phyloP scores from a whole-genome alignment of 2,329 filamentous ascomycete genomes.

The Phoma sp. region DNA sequence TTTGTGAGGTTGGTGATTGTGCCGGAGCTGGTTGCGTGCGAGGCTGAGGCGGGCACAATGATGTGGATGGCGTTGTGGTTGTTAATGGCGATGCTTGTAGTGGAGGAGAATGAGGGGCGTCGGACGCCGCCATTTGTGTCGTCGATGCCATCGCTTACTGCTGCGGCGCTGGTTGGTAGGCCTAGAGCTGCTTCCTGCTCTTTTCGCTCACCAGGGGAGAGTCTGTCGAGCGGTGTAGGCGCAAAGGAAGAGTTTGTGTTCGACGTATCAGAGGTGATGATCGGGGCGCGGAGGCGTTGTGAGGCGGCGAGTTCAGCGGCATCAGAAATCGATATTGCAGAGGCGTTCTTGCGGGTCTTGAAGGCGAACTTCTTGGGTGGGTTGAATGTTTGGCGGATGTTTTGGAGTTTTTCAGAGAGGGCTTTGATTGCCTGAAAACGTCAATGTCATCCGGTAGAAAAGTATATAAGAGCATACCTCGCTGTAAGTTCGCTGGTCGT shows the following conservation, averaged over 20 bases:
- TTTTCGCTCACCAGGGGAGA: conserved; percentile 45
- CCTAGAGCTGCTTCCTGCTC: conserved; percentile 26
- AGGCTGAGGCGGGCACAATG: conserved; percentile 74
- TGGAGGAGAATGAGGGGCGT: conserved; percentile 65
- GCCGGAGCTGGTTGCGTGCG: conserved; percentile 75
- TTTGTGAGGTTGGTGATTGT: conserved; percentile 72
- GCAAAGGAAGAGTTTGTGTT: conserved; percentile 53
- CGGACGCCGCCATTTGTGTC: conserved; percentile 25
- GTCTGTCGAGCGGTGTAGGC: conserved; percentile 48
- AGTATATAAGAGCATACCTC: conserved; percentile 62
- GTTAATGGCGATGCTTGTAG: conserved; percentile 68
- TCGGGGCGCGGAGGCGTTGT: conserved; percentile 53
- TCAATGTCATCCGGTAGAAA: no score
- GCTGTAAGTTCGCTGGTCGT: conserved; percentile 87
- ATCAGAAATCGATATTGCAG: conserved; percentile 63
- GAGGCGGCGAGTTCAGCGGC: conserved; percentile 63
- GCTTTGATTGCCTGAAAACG: conserved; percentile 74
- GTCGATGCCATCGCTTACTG: background rate
- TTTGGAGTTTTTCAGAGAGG: conserved; percentile 78
- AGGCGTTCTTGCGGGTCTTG: conserved; percentile 64
- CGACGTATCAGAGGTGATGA: conserved; percentile 46
- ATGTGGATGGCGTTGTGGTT: conserved; percentile 76
- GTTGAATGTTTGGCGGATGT: conserved; percentile 67
- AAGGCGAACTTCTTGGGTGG: conserved; percentile 87
- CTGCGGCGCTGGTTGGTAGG: background rate